These are phyloP conservation scores for Globisporangium yorkense DNA, from an alignment of 352 stramenopile genomes.

Conservation along the genomic window DNA sequence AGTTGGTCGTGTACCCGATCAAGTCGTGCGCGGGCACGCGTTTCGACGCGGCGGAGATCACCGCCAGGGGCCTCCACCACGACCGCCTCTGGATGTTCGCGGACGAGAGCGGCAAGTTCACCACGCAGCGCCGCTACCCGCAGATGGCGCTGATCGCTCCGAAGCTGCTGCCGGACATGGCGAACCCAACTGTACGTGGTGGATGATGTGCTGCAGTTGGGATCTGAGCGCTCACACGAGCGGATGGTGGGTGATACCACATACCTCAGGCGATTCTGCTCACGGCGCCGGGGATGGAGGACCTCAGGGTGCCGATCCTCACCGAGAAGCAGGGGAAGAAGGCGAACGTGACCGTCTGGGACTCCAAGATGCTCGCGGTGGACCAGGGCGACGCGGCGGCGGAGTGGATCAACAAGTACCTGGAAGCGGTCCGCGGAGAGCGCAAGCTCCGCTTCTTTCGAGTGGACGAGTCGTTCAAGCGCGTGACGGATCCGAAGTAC, in stretches of 20 bases:
- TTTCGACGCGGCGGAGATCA: slow-evolving; percentile 36
- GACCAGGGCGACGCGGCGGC: slow-evolving; percentile 59
- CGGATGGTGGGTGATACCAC: not conserved
- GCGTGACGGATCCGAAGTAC: slow-evolving; percentile 50
- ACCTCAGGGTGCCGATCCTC: slow-evolving; percentile 53
- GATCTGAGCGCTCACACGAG: no score
- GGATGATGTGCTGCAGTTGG: not conserved
- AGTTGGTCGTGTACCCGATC: slow-evolving; percentile 76
- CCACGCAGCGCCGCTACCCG: slow-evolving; percentile 61
- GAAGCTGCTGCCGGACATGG: slow-evolving; percentile 41
- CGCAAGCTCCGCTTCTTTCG: slow-evolving; percentile 47
- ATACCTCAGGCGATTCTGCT: slow-evolving; percentile 36
- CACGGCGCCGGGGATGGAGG: slow-evolving; percentile 49
- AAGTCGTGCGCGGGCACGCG: slow-evolving; percentile 76
- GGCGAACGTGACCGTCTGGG: slow-evolving; percentile 52
- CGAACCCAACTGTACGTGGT: slow-evolving; percentile 27
- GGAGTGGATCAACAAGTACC: slow-evolving; percentile 54
- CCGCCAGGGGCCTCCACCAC: slow-evolving; percentile 48
- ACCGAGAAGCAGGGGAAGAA: slow-evolving; percentile 22
- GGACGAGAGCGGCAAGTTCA: slow-evolving; percentile 57
- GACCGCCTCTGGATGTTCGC: slow-evolving; percentile 81
- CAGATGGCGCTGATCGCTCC: slow-evolving; percentile 61
- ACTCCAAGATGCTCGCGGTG: slow-evolving; percentile 39
- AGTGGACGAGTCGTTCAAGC: slow-evolving; percentile 52
- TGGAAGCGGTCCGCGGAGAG: slow-evolving; percentile 29